These are phyloP conservation scores for Myriangium duriaei DNA, from an alignment of 2,329 filamentous ascomycete genomes.

Conservation along the genomic window DNA sequence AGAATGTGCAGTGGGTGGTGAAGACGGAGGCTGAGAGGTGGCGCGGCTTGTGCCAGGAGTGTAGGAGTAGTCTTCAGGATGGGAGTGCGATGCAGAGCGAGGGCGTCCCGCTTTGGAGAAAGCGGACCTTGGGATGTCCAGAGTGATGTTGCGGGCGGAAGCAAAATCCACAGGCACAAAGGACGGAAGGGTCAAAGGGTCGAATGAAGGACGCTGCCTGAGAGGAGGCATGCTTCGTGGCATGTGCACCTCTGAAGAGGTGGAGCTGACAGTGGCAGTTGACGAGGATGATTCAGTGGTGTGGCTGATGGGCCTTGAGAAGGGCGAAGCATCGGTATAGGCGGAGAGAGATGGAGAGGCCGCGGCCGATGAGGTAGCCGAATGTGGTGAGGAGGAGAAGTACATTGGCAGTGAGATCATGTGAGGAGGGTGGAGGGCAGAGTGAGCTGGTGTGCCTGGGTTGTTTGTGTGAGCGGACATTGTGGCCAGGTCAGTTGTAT, in stretches of 20 bases:
- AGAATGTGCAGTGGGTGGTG: background rate
- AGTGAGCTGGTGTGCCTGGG: background rate
- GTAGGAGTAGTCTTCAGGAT: constrained; percentile 1
- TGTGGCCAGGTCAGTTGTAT: background rate
- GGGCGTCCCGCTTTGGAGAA: background rate
- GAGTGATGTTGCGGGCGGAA: too few relatives aligned
- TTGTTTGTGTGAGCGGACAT: constrained; percentile 5
- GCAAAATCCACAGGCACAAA: constrained; percentile 2
- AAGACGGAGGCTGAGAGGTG: background rate
- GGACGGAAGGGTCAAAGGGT: constrained; percentile 6
- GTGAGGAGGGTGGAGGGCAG: constrained; percentile 5
- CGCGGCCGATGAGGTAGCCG: background rate
- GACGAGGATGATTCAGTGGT: constrained; percentile 7
- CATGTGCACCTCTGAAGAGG: constrained; percentile 2
- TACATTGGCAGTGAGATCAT: constrained; percentile 7
- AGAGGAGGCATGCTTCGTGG: constrained; percentile 5
- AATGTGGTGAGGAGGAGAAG: constrained; percentile 1
- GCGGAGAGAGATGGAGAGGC: constrained; percentile 1
- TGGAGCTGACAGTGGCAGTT: constrained; percentile 5
- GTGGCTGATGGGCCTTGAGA: constrained; percentile 4
- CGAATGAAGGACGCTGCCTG: constrained; percentile 7
- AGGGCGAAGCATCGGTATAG: background rate
- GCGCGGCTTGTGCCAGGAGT: background rate
- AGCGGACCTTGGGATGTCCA: too few relatives aligned
- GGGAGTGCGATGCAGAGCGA: constrained; percentile 1